Evolutionary conservation across 2,329 filamentous ascomycete genomes (phyloP).

Genomic region (Metarhizium brunneum): DNA sequence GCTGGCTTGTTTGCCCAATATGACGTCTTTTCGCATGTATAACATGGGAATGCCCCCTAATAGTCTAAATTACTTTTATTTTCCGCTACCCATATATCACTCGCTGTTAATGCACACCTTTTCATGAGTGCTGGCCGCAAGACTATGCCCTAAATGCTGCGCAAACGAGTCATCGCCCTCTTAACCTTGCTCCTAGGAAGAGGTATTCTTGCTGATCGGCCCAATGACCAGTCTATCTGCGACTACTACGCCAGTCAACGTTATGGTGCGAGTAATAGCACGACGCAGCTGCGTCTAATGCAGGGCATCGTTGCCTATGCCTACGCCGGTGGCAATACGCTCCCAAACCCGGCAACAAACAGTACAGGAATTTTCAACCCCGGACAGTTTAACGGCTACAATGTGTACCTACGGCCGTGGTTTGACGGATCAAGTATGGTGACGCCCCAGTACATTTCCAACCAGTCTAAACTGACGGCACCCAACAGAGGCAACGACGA

Average conservation of each 20-base stretch:
- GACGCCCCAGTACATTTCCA: background rate
- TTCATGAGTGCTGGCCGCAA: too few species aligned
- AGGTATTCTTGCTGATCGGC: too few species aligned
- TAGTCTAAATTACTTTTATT: too few species aligned
- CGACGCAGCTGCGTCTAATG: conserved; percentile 18
- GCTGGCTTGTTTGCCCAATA: too few species aligned
- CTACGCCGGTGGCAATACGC: conserved; percentile 15
- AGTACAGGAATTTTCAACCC: conserved; percentile 20
- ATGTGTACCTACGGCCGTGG: conserved; percentile 18
- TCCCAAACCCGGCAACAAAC: conserved; percentile 9
- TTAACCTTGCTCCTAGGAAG: too few species aligned
- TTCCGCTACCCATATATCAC: too few species aligned
- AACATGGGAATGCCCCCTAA: too few species aligned
- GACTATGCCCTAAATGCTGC: too few species aligned
- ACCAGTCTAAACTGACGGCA: background rate
- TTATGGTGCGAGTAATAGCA: conserved; percentile 15
- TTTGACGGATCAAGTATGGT: conserved; percentile 21
- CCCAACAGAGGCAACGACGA: conserved; percentile 14
- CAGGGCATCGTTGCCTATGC: conserved; percentile 20
- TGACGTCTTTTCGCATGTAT: too few species aligned
- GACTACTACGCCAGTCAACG: conserved; percentile 19
- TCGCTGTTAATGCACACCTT: too few species aligned
- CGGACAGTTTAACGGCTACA: conserved; percentile 12
- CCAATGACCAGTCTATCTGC: conserved; percentile 14
- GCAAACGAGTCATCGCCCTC: too few species aligned